phyloP scores from a whole-genome alignment of 805 yeast genomes.

The Candida sphagnicola region DNA sequence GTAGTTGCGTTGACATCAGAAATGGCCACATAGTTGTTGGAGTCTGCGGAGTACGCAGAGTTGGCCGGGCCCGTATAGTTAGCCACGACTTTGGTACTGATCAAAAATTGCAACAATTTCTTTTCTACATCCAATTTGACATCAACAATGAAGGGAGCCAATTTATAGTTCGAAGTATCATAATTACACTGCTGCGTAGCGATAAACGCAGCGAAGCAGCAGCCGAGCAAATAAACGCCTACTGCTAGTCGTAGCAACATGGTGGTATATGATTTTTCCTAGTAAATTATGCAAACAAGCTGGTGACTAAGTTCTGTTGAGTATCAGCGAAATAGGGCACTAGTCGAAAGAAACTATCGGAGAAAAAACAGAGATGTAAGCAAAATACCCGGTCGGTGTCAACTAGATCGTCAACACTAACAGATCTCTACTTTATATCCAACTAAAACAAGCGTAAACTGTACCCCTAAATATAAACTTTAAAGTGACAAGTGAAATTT shows the following conservation, averaged over 20 bases:
- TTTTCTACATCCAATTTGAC: constrained; percentile 30
- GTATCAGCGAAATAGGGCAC: too few relatives aligned
- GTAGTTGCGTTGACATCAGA: constrained; percentile 43
- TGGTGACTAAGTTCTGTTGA: too few relatives aligned
- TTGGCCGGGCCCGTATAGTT: neutral
- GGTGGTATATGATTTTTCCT: too few relatives aligned
- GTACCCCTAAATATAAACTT: too few relatives aligned
- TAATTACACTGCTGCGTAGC: constrained; percentile 15
- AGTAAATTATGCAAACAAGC: too few relatives aligned
- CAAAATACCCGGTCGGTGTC: too few relatives aligned
- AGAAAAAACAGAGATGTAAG: too few relatives aligned
- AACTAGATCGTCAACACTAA: too few relatives aligned
- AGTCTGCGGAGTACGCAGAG: constrained; percentile 1
- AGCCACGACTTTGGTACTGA: constrained; percentile 26
- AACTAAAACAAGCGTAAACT: too few relatives aligned
- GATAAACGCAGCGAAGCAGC: constrained; percentile 19
- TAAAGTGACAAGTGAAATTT: too few relatives aligned
- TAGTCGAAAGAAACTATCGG: too few relatives aligned
- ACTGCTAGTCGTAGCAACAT: constrained; percentile 8
- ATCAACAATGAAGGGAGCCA: constrained; percentile 28
- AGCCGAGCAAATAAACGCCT: constrained; percentile 8
- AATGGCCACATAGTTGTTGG: constrained; percentile 18
- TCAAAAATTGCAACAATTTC: constrained; percentile 27
- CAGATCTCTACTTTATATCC: too few relatives aligned
- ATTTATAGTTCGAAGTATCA: constrained; percentile 6